These are phyloP conservation scores for Apophysomyces sp. DNA, from an alignment of 371 early-diverging fungal species.

Conservation along the genomic window DNA sequence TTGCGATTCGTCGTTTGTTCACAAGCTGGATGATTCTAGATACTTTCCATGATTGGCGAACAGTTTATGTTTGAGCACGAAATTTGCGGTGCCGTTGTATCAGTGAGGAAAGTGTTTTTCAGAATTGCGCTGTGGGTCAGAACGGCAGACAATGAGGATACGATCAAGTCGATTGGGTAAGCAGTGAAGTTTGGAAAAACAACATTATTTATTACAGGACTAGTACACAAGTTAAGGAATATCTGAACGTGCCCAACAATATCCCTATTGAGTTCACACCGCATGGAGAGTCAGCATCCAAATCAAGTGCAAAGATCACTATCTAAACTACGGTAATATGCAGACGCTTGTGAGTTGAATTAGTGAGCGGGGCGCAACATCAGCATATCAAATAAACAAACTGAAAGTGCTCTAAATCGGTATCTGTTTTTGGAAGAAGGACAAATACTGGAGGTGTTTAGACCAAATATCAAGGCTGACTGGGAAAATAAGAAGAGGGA, in stretches of 20 bases:
- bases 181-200: not conserved
- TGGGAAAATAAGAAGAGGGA: too few relatives aligned
- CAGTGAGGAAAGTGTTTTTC: constrained; percentile 80
- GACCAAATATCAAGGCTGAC: too few relatives aligned
- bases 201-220: not conserved
- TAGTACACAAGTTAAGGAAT: constrained; percentile 58
- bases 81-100: constrained; percentile 90
- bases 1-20: not conserved
- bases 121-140: constrained; percentile 91
- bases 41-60: constrained; percentile 91
- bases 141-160: constrained; percentile 40
- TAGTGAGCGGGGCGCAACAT: not conserved
- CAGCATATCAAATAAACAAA: not conserved
- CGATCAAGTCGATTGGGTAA: not conserved
- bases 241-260: constrained; percentile 42
- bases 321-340: not conserved
- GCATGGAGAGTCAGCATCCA: constrained; percentile 28
- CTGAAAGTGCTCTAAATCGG: too few relatives aligned
- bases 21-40: constrained; percentile 32
- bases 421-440: too few relatives aligned
- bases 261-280: constrained; percentile 45
- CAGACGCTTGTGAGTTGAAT: not conserved
- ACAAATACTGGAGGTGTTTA: too few relatives aligned
- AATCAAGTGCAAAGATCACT: not conserved
- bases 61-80: constrained; percentile 78